Base-by-base conservation (phyloP, 2,329 filamentous ascomycete genomes). In the Botryotinia convoluta region DNA sequence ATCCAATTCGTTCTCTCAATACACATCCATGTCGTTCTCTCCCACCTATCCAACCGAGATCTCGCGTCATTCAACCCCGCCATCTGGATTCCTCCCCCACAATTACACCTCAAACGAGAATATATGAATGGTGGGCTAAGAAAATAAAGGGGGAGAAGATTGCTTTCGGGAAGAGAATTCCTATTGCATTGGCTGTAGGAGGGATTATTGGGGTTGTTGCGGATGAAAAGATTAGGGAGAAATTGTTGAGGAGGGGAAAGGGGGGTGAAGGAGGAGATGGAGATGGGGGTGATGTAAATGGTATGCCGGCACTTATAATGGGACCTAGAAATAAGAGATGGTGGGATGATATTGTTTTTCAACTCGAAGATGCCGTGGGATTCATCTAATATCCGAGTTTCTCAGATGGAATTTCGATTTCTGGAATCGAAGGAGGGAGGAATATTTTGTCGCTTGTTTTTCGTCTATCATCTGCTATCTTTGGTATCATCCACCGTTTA, bases 161-260 rank as follows among this genome's bases (percentile, higher is more conserved):
- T 9, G 10, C 6, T 20, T 92, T 98, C 78, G 89, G 99, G 72
- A 89, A 99, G 79, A 98, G 98, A 81, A 96, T 99, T 85, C 89
- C 99, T 71, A 95, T 99, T 26, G 96, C 96, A 57, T 92, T 98
- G 86, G 93, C 95, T 6, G 94, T 97, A 83, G 91, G 96, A 77
- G 87, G 98, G 75, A 91, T 93, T 35, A 89, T 91, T 80, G 91
- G 96, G 79, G 72, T 80, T 26, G 79, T 79, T 62, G 91, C 95
- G 79, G 70, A 79, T n/a, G 78, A 78, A 57, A 22, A 59, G 12
- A 72, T 71, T 32, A 32, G 37, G 22, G 57, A 16, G 0, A 22
- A 26, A 3, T 62, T 44, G 29, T 44, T 57, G 37, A 42, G 54
- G 22, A 29, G 44, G 5, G 37, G 48, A 14, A 48, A 20, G 62